Evolutionary conservation across 345 rosid species (phyloP).

Genomic region (Geranium brycei): DNA sequence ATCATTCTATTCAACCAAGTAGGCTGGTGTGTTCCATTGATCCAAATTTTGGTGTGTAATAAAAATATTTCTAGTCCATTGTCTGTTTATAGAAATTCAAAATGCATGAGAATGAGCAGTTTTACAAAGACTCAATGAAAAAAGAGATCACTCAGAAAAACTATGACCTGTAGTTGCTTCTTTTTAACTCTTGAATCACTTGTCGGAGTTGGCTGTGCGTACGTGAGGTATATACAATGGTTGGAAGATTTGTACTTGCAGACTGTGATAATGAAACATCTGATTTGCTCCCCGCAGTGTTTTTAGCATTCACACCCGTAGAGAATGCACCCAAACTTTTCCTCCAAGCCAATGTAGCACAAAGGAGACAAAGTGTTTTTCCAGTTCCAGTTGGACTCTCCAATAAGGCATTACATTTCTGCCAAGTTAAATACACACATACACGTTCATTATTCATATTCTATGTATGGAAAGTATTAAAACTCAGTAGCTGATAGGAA

Average conservation of each 20-base stretch:
- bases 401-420: conserved; percentile 83
- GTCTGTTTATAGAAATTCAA: not conserved
- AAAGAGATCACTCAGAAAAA: conserved; percentile 6
- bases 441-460: not conserved
- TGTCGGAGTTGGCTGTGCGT: conserved; percentile 97
- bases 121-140: not conserved
- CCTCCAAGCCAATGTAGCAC: conserved; percentile 98
- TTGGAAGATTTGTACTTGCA: conserved; percentile 31
- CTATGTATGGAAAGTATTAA: not conserved
- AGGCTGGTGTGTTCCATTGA: too few relatives aligned
- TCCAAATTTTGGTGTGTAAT: too few relatives aligned
- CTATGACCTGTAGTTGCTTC: conserved; percentile 74
- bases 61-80: too few relatives aligned
- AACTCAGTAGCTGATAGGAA: too few relatives aligned
- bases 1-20: too few relatives aligned
- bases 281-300: conserved; percentile 17
- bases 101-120: not conserved
- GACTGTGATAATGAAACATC: conserved; percentile 21
- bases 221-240: conserved; percentile 76
- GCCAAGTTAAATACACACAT: conserved; percentile 10
- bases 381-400: conserved; percentile 99
- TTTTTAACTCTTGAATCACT: conserved; percentile 73
- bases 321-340: conserved; percentile 70
- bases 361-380: conserved; percentile 85
- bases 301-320: conserved; percentile 33